These are phyloP conservation scores for Plasmodium gonderi DNA, from an alignment of 169 alveolate genomes.

Conservation along the genomic window DNA sequence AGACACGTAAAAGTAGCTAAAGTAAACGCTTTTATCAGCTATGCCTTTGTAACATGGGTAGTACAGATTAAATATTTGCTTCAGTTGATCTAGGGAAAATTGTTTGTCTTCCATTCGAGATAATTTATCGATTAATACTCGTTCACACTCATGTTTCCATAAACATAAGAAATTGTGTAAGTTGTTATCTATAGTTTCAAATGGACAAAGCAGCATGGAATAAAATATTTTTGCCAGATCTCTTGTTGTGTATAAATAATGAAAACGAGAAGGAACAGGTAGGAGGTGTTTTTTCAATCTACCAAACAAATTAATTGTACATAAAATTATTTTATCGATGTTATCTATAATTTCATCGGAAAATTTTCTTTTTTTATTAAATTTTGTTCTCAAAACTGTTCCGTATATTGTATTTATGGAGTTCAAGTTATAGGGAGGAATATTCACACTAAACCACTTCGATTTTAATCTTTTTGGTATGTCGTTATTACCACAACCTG, in stretches of 20 bases:
- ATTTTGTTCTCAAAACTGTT: slow-evolving; percentile 91
- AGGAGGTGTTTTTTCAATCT: slow-evolving; percentile 76
- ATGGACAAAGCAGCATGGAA: slow-evolving; percentile 87
- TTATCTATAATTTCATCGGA: slow-evolving; percentile 88
- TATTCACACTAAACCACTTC: slow-evolving; percentile 94
- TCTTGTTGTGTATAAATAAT: slow-evolving; percentile 96
- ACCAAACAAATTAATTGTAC: slow-evolving; percentile 94
- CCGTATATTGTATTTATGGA: slow-evolving; percentile 97
- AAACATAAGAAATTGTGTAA: slow-evolving; percentile 91
- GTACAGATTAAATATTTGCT: slow-evolving; percentile 47
- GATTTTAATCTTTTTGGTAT: slow-evolving; percentile 97
- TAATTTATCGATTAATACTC: slow-evolving; percentile 97
- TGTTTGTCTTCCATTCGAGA: slow-evolving; percentile 92
- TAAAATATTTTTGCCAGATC: slow-evolving; percentile 97
- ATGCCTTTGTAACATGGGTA: slow-evolving; percentile 43
- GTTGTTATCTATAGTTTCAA: slow-evolving; percentile 81
- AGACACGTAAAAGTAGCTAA: slow-evolving; percentile 73
- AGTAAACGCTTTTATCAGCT: slow-evolving; percentile 59
- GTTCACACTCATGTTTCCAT: slow-evolving; percentile 97
- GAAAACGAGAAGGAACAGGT: slow-evolving; percentile 96
- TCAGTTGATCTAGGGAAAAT: slow-evolving; percentile 71
- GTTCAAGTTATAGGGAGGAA: slow-evolving; percentile 93
- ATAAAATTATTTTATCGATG: slow-evolving; percentile 87
- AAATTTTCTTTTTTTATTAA: slow-evolving; percentile 90
- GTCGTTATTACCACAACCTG: slow-evolving; percentile 98